These are phyloP conservation scores for Linnemannia hyalina DNA, from an alignment of 192 early-diverging fungal genomes.

Conservation along the genomic window DNA sequence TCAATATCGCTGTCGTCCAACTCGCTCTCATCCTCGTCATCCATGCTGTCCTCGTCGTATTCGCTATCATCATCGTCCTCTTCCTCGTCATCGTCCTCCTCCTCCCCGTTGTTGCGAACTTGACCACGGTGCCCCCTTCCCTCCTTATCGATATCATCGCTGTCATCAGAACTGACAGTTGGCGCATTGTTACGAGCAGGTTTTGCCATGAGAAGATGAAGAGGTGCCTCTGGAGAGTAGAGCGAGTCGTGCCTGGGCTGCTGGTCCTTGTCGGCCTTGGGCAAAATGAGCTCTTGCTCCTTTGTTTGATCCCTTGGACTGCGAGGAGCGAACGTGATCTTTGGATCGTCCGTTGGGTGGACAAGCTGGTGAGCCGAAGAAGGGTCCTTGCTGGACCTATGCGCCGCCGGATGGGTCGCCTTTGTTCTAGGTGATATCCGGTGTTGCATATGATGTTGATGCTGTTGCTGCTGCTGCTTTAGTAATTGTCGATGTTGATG, in stretches of 20 bases:
- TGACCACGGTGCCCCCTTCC: not conserved
- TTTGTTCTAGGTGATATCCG: not conserved
- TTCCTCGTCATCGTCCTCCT: slow-evolving; percentile 2
- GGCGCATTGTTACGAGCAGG: not conserved
- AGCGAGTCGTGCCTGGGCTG: not conserved
- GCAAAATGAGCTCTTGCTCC: slow-evolving; percentile 11
- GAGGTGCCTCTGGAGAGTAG: not conserved
- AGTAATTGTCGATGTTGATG: not conserved
- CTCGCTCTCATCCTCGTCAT: slow-evolving; percentile 21
- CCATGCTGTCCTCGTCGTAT: slow-evolving; percentile 18
- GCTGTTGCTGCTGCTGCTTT: not conserved
- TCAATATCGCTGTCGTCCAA: slow-evolving; percentile 18
- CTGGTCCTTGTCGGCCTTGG: not conserved
- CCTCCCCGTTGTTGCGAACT: not conserved
- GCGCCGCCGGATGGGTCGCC: not conserved
- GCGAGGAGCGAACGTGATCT: not conserved
- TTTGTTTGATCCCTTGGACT: slow-evolving; percentile 45
- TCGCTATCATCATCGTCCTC: slow-evolving; percentile 10
- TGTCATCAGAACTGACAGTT: not conserved
- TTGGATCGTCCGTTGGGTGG: not conserved
- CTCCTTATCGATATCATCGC: slow-evolving; percentile 1
- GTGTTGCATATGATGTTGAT: slow-evolving; percentile 8
- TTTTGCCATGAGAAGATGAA: not conserved
- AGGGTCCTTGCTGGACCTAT: not conserved
- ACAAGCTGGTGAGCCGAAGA: not conserved